Evolutionary conservation across 2,329 filamentous ascomycete genomes (phyloP).

Genomic region (Fusarium sp.): DNA sequence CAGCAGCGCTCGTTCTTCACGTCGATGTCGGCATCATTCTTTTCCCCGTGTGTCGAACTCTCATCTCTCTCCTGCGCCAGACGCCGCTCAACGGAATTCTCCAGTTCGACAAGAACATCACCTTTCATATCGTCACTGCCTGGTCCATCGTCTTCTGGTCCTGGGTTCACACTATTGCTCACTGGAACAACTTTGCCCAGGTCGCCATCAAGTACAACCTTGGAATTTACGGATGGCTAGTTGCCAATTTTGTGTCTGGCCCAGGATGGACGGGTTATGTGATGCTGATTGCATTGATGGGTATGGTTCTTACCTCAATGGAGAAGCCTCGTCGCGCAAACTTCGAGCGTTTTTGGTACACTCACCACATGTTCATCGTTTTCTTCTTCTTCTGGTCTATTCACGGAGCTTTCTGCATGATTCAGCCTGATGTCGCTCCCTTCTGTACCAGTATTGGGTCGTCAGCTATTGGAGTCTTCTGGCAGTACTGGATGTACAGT

Average conservation of each 20-base stretch:
- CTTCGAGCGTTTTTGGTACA: conserved; percentile 92
- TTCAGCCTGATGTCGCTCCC: conserved; percentile 83
- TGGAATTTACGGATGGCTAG: conserved; percentile 80
- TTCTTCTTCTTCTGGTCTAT: conserved; percentile 95
- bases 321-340: conserved; percentile 84
- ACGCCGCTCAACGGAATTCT: conserved; percentile 88
- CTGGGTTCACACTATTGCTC: conserved; percentile 86
- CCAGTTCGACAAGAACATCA: conserved; percentile 90
- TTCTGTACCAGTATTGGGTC: conserved; percentile 78
- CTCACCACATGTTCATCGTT: conserved; percentile 86
- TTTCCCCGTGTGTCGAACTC: conserved; percentile 84
- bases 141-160: conserved; percentile 93
- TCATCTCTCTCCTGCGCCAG: conserved; percentile 83
- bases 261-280: conserved; percentile 89
- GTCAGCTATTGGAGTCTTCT: conserved; percentile 80
- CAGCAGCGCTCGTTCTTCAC: conserved; percentile 81
- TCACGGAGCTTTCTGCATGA: conserved; percentile 91
- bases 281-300: conserved; percentile 82
- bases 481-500: conserved; percentile 90
- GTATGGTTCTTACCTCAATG: conserved; percentile 80
- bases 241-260: conserved; percentile 81
- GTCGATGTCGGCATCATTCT: conserved; percentile 84
- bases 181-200: conserved; percentile 88
- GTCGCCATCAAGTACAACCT: conserved; percentile 80
- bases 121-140: conserved; percentile 85